Conservation (phyloP, 2,329 filamentous ascomycete genomes). For the Aspergillus viridinutans region DNA sequence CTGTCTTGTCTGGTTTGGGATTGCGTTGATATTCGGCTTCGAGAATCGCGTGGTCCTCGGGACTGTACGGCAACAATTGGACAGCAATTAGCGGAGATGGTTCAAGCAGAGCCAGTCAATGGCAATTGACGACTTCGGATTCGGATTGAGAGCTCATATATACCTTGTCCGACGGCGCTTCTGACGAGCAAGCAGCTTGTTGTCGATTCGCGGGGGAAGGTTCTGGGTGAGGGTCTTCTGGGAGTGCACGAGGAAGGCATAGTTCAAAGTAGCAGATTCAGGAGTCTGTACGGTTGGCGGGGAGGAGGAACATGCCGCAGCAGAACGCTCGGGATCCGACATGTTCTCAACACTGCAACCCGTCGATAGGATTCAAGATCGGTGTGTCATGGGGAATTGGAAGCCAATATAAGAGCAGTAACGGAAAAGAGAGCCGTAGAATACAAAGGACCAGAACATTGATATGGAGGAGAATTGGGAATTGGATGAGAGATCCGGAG, state of each 20-base stretch:
- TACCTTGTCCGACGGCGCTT: slow-evolving; percentile 61
- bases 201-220: slow-evolving; percentile 55
- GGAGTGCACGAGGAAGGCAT: slow-evolving; percentile 59
- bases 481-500: slow-evolving; percentile 3
- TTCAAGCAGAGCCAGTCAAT: neutral
- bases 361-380: slow-evolving; percentile 15
- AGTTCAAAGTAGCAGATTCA: slow-evolving; percentile 35
- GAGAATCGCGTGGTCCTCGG: slow-evolving; percentile 82
- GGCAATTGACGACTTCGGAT: neutral
- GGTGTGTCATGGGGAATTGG: slow-evolving; percentile 9
- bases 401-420: slow-evolving; percentile 3
- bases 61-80: slow-evolving; percentile 46
- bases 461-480: neutral
- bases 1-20: slow-evolving; percentile 85
- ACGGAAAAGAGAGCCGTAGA: slow-evolving; percentile 8
- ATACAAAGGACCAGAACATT: slow-evolving; percentile 4
- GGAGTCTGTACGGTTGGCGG: slow-evolving; percentile 30
- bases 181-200: slow-evolving; percentile 57
- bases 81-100: slow-evolving; percentile 6
- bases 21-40: slow-evolving; percentile 82
- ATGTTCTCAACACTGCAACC: slow-evolving; percentile 18
- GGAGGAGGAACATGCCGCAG: slow-evolving; percentile 27
- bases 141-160: slow-evolving; percentile 20
- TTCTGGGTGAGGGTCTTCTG: slow-evolving; percentile 54
- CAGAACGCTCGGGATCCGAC: slow-evolving; percentile 34